Percentiles rank a stretch among this genome's conserved stretches.
These are phyloP conservation scores for Ambrosia hybrid DNA, from an alignment of 140 eudicot genomes.

Conservation along the genomic window DNA sequence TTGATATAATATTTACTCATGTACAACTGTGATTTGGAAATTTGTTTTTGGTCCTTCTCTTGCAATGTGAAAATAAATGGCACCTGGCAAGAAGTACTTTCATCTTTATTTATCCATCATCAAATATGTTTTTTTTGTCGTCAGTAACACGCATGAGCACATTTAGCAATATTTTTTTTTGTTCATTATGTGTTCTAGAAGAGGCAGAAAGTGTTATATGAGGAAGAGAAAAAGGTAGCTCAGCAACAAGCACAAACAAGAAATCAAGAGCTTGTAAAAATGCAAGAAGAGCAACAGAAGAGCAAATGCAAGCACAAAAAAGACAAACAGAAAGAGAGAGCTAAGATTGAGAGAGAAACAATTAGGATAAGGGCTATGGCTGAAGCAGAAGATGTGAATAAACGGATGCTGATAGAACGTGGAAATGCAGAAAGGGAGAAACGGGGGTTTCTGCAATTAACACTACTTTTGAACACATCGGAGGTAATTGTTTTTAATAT, in stretches of 20 bases:
- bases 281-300: conserved; percentile 99
- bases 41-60: too few relatives aligned
- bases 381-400: conserved; percentile 90
- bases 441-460: conserved; percentile 97
- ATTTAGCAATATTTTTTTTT: too few relatives aligned
- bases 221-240: conserved; percentile 83
- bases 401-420: conserved; percentile 76
- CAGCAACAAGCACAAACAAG: conserved; percentile 92
- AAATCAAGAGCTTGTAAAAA: conserved; percentile 91
- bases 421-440: conserved; percentile 94
- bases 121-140: too few relatives aligned
- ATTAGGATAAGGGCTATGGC: conserved; percentile 88
- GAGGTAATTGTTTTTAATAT: too few relatives aligned
- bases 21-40: too few relatives aligned
- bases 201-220: conserved; percentile 77
- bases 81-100: too few relatives aligned
- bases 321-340: conserved; percentile 93
- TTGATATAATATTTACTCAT: too few relatives aligned
- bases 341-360: conserved; percentile 91
- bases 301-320: conserved; percentile 91
- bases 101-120: too few relatives aligned
- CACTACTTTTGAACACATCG: conserved; percentile 93
- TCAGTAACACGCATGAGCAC: too few relatives aligned
- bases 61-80: too few relatives aligned
- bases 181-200: too few relatives aligned